Conservation (phyloP, 2,329 filamentous ascomycete species). For the Claviceps sp. region DNA sequence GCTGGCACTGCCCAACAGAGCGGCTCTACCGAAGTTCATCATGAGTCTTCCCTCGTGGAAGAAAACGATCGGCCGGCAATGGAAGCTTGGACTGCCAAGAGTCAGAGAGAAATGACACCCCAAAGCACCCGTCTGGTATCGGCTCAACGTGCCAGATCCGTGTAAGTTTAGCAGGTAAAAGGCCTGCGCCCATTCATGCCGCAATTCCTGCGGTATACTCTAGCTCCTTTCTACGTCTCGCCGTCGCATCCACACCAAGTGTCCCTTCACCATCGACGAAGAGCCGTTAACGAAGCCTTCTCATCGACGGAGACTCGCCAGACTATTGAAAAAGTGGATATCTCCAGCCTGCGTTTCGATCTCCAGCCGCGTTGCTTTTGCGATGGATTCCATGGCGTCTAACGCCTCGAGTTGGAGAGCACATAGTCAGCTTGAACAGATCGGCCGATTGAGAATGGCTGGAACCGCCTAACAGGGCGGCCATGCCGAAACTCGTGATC, state of each 20-base stretch:
- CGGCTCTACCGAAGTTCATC: constrained; percentile 45
- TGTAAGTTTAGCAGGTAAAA: constrained; percentile 29
- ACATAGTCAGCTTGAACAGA: constrained; percentile 32
- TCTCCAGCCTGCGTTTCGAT: constrained; percentile 43
- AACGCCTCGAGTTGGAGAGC: constrained; percentile 39
- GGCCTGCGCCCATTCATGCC: constrained; percentile 38
- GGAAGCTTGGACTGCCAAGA: constrained; percentile 35
- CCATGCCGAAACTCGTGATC: constrained; percentile 46
- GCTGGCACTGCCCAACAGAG: constrained; percentile 37
- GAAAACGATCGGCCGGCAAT: constrained; percentile 44
- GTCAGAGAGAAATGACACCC: neutral
- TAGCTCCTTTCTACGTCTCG: constrained; percentile 38
- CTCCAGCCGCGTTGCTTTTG: constrained; percentile 40
- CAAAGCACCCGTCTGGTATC: constrained; percentile 44
- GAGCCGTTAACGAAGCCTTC: constrained; percentile 42
- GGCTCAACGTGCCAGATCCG: constrained; percentile 45
- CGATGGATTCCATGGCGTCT: constrained; percentile 40
- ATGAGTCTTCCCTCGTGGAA: constrained; percentile 35
- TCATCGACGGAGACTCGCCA: constrained; percentile 45
- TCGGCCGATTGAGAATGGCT: constrained; percentile 36
- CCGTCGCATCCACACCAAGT: constrained; percentile 47
- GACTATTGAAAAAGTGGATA: constrained; percentile 53
- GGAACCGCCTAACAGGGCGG: constrained; percentile 38
- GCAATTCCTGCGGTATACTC: constrained; percentile 35
- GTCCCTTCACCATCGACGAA: constrained; percentile 31